Evolutionary conservation across 2,329 filamentous ascomycete genomes (phyloP).

Genomic region (Fusarium chaquense): DNA sequence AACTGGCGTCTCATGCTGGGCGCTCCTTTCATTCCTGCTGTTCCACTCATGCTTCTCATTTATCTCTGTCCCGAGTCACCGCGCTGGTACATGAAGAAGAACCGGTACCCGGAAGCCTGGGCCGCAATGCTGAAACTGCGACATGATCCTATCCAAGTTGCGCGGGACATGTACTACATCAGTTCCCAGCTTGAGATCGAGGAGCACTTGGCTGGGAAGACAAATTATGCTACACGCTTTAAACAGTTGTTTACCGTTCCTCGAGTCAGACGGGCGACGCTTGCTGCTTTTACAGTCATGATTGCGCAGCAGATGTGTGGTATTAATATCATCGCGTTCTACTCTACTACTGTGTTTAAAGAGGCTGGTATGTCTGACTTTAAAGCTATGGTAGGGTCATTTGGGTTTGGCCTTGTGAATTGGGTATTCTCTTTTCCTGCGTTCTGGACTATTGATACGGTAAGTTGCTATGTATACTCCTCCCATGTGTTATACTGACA

Average conservation of each 20-base stretch:
- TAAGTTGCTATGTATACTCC: neutral
- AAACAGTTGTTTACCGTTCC: constrained; percentile 49
- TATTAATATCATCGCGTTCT: constrained; percentile 59
- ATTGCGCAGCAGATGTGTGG: constrained; percentile 48
- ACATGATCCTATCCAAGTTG: constrained; percentile 1
- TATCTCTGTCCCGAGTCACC: constrained; percentile 75
- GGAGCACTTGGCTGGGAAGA: neutral
- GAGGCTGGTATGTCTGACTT: constrained; percentile 58
- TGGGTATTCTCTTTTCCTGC: constrained; percentile 67
- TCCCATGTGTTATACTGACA: neutral
- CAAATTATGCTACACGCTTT: neutral
- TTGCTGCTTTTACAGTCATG: constrained; percentile 49
- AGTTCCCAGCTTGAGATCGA: neutral
- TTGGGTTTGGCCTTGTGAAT: constrained; percentile 65
- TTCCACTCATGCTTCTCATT: constrained; percentile 68
- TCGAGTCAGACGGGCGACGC: constrained; percentile 58
- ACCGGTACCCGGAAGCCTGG: constrained; percentile 27
- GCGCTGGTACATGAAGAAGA: constrained; percentile 75
- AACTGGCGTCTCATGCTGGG: constrained; percentile 74
- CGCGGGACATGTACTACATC: neutral
- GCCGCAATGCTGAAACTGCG: neutral
- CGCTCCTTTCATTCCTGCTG: constrained; percentile 73
- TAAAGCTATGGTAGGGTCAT: constrained; percentile 61
- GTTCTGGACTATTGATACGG: constrained; percentile 64
- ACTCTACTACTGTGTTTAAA: constrained; percentile 62